phyloP scores from a whole-genome alignment of 257 asterid genomes.

The Petunia secreta region DNA sequence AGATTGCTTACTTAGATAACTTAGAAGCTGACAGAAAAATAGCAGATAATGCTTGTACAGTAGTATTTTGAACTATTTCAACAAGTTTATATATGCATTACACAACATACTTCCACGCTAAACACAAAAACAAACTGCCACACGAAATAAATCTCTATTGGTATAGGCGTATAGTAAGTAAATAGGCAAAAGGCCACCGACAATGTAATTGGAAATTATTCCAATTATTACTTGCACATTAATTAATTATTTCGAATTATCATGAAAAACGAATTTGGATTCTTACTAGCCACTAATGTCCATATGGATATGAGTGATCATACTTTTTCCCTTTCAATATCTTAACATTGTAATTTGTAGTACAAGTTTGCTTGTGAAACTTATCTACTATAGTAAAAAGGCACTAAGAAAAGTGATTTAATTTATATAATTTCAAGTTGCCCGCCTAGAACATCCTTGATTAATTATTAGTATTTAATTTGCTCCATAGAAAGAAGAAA shows the following conservation, averaged over 20 bases:
- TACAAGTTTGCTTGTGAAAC: background rate
- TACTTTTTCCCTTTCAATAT: background rate
- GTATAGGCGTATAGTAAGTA: background rate
- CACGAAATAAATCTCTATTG: background rate
- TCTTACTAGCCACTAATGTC: background rate
- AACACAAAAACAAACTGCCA: constrained; percentile 1
- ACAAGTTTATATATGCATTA: background rate
- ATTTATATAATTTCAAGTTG: background rate
- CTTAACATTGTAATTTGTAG: too few species aligned
- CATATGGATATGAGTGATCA: background rate
- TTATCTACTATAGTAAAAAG: constrained; percentile 22
- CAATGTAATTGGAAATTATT: background rate
- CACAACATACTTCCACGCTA: background rate
- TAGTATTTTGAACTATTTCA: background rate
- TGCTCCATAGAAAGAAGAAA: background rate
- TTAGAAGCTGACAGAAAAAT: background rate
- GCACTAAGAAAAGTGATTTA: background rate
- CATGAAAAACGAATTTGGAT: background rate
- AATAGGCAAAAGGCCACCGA: background rate
- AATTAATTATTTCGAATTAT: background rate
- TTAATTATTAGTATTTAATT: background rate
- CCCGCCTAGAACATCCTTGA: background rate
- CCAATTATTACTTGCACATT: background rate
- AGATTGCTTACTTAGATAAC: background rate
- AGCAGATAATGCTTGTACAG: background rate